These are phyloP conservation scores for Gossypium mustelinum DNA, from an alignment of 345 rosid species.

Conservation along the genomic window DNA sequence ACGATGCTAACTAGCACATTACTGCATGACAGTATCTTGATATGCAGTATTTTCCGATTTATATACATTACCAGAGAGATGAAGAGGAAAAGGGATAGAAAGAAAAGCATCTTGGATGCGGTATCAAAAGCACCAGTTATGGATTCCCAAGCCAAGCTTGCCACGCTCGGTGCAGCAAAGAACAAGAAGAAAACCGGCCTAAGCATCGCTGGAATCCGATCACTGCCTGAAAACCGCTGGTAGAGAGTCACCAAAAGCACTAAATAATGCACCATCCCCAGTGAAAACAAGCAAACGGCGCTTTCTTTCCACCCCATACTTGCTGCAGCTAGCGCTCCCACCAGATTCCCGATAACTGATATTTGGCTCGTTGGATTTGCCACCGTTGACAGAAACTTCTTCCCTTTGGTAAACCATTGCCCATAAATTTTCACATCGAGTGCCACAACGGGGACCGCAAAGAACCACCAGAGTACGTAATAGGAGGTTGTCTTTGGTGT, in stretches of 20 bases:
- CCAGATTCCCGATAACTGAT: constrained; percentile 43
- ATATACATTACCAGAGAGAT: constrained; percentile 27
- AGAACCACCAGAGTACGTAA: constrained; percentile 37
- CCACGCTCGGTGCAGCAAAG: constrained; percentile 38
- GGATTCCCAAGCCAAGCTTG: constrained; percentile 50
- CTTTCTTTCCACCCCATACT: constrained; percentile 44
- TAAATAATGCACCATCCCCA: constrained; percentile 45
- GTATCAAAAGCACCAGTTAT: constrained; percentile 28
- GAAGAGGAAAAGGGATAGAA: constrained; percentile 38
- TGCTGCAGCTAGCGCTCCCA: constrained; percentile 38
- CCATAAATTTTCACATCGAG: constrained; percentile 46
- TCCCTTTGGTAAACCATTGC: constrained; percentile 48
- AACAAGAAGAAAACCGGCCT: constrained; percentile 42
- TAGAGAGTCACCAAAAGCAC: constrained; percentile 45
- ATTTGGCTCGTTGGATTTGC: constrained; percentile 47
- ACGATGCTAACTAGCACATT: background rate
- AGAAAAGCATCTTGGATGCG: constrained; percentile 37
- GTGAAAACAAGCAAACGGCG: constrained; percentile 37
- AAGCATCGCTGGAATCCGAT: constrained; percentile 40
- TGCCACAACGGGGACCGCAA: constrained; percentile 28
- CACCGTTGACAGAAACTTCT: constrained; percentile 32
- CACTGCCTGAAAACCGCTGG: constrained; percentile 35
- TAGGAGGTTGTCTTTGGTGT: constrained; percentile 16
- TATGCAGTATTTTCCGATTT: background rate
- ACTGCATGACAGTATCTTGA: background rate